Conservation (phyloP, 352 stramenopile species). For the Phytophthora agathidicida region DNA sequence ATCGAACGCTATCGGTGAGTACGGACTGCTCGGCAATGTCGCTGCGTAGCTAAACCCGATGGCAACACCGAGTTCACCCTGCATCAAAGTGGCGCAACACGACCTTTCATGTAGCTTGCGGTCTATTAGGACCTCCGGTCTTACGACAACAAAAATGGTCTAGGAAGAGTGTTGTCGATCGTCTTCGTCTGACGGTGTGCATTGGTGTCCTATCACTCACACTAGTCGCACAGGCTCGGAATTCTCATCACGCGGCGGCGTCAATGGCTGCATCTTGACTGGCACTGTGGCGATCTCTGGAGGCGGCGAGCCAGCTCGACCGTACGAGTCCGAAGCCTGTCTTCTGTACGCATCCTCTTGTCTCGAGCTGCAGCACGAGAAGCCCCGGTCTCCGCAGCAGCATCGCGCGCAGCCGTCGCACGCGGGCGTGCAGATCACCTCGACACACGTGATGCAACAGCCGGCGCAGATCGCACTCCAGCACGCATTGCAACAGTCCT, state of each 20-base stretch:
- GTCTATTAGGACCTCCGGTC: conserved; percentile 3
- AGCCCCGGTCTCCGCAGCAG: conserved; percentile 30
- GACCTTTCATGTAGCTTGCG: too few species aligned
- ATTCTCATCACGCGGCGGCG: not conserved
- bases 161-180: too few species aligned
- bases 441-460: conserved; percentile 30
- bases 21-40: conserved; percentile 21
- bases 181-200: too few species aligned
- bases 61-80: not conserved
- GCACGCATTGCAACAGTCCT: conserved; percentile 26
- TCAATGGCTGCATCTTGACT: conserved; percentile 30
- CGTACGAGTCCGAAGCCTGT: conserved; percentile 8
- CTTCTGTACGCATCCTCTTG: conserved; percentile 4
- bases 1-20: conserved; percentile 30
- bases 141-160: not conserved
- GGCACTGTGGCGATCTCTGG: conserved; percentile 18
- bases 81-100: too few species aligned
- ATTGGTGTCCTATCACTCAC: too few species aligned
- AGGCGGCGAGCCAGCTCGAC: conserved; percentile 2
- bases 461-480: conserved; percentile 27
- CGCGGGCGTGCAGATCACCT: conserved; percentile 19
- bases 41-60: conserved; percentile 3
- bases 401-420: conserved; percentile 23
- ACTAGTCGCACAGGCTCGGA: conserved; percentile 6
- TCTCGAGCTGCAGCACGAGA: conserved; percentile 28